Percentiles rank a stretch among this genome's conserved stretches.
Conservation (phyloP, 1,284 basidiomycete species). For the Trichosporon sp. region DNA sequence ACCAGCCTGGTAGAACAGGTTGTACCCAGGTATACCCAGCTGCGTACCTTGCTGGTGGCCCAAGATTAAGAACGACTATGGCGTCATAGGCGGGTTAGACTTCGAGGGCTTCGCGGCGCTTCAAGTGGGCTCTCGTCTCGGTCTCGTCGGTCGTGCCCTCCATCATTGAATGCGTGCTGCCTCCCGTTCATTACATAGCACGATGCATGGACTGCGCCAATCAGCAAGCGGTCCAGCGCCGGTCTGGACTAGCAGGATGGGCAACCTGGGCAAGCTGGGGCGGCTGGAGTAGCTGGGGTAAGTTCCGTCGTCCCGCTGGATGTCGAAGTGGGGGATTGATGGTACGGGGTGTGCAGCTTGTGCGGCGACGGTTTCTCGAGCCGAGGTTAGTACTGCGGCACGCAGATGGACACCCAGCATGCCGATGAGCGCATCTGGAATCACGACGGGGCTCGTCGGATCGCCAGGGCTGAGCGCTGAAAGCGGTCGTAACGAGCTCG, state of each 20-base stretch:
- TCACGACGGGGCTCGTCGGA: background rate
- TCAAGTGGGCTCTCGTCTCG: slow-evolving; percentile 5
- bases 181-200: background rate
- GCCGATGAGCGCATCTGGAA: background rate
- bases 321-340: no score
- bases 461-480: background rate
- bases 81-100: slow-evolving; percentile 1
- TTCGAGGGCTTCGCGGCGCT: background rate
- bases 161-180: slow-evolving; percentile 1
- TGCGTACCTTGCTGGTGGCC: no score
- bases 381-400: no score
- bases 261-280: no score
- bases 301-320: background rate
- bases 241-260: background rate
- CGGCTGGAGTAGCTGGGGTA: no score
- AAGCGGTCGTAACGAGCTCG: background rate
- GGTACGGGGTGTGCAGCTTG: no score
- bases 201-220: background rate
- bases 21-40: no score
- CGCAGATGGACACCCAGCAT: background rate
- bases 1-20: no score
- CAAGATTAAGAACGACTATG: background rate
- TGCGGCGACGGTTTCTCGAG: no score
- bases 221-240: background rate
- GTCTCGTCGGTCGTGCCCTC: slow-evolving; percentile 2